Evolutionary conservation across 805 yeast species (phyloP).

Genomic region (Danielozyma ontarioensis): DNA sequence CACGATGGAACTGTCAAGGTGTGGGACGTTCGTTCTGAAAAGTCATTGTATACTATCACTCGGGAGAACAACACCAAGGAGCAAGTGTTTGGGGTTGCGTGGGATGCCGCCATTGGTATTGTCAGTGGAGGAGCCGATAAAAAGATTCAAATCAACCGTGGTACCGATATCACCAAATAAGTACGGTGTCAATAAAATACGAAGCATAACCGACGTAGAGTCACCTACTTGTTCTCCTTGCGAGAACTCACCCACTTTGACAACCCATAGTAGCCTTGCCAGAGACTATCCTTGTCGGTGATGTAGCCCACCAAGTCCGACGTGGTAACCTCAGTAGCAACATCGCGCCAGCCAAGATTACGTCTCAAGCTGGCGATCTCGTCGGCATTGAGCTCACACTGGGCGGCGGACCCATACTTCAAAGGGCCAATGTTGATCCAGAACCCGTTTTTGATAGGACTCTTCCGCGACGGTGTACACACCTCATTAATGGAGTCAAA

Average conservation of each 20-base stretch:
- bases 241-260: conserved; percentile 48
- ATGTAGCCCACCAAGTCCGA: conserved; percentile 50
- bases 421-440: conserved; percentile 95
- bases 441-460: conserved; percentile 38
- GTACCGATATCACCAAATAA: conserved; percentile 21
- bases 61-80: conserved; percentile 52
- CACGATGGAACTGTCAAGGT: conserved; percentile 94
- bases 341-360: conserved; percentile 59
- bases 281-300: conserved; percentile 60
- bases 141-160: conserved; percentile 75
- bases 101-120: conserved; percentile 78
- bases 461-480: conserved; percentile 24
- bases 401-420: conserved; percentile 83
- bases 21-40: conserved; percentile 91
- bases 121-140: conserved; percentile 94
- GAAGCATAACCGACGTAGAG: neutral
- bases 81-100: conserved; percentile 75
- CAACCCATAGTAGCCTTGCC: conserved; percentile 77
- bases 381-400: conserved; percentile 66
- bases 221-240: conserved; percentile 13
- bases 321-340: conserved; percentile 9
- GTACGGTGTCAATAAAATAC: neutral
- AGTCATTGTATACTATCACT: conserved; percentile 74
- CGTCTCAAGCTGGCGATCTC: conserved; percentile 55
- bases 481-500: conserved; percentile 56